Evolutionary conservation across 768 basidiomycete species (phyloP).

Genomic region (Podaxis pistillaris): DNA sequence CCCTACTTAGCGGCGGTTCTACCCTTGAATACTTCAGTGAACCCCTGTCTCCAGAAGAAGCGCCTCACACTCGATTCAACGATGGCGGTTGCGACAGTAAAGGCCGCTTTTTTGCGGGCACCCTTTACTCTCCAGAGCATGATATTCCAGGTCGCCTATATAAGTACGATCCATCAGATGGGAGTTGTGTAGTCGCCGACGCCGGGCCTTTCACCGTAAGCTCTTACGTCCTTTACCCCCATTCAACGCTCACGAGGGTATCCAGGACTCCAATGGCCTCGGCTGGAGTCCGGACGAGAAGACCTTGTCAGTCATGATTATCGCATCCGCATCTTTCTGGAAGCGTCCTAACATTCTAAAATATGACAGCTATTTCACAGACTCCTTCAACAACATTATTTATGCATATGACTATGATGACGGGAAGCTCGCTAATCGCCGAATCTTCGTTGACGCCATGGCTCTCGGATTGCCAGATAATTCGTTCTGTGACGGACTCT

Average conservation of each 20-base stretch:
- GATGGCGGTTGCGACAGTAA: conserved; percentile 66
- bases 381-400: conserved; percentile 64
- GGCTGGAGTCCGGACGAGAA: conserved; percentile 64
- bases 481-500: conserved; percentile 65
- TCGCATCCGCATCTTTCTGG: not conserved
- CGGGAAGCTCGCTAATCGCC: conserved; percentile 55
- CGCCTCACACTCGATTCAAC: conserved; percentile 57
- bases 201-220: conserved; percentile 65
- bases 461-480: conserved; percentile 47
- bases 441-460: conserved; percentile 56
- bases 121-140: conserved; percentile 48
- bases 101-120: conserved; percentile 69
- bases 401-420: conserved; percentile 65
- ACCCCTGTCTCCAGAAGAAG: conserved; percentile 45
- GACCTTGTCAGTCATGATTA: conserved; percentile 45
- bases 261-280: conserved; percentile 61
- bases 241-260: conserved; percentile 10
- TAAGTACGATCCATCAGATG: conserved; percentile 51
- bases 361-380: conserved; percentile 62
- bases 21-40: conserved; percentile 46
- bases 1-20: conserved; percentile 42
- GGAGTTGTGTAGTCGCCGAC: conserved; percentile 51
- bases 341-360: conserved; percentile 7
- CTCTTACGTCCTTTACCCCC: not conserved
- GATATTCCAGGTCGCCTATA: conserved; percentile 56